Evolutionary conservation across 805 yeast species (phyloP).

Genomic region (Starmerella stigmatis): DNA sequence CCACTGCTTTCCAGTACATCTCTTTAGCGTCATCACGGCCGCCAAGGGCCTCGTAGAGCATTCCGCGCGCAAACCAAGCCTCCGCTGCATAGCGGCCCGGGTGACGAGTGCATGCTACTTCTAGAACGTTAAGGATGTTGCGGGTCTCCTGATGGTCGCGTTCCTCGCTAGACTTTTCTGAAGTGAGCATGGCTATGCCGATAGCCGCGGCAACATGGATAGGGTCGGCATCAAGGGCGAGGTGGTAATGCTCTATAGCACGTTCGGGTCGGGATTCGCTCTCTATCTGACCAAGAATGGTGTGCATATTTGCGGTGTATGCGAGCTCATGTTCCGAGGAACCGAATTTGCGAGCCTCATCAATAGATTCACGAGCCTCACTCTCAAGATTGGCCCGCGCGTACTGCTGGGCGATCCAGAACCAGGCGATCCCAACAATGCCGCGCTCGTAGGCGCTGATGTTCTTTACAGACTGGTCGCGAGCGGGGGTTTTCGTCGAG

Average conservation of each 20-base stretch:
- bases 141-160: constrained; percentile 2
- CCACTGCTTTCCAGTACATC: constrained; percentile 41
- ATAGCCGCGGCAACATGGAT: constrained; percentile 19
- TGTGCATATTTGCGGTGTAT: constrained; percentile 7
- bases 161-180: constrained; percentile 1
- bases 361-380: constrained; percentile 62
- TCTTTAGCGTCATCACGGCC: constrained; percentile 41
- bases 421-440: constrained; percentile 42
- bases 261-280: constrained; percentile 6
- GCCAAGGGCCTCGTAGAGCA: constrained; percentile 49
- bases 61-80: constrained; percentile 58
- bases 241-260: constrained; percentile 16
- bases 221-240: constrained; percentile 20
- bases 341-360: constrained; percentile 54
- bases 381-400: constrained; percentile 41
- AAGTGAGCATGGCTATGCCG: constrained; percentile 17
- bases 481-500: constrained; percentile 27
- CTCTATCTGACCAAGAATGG: constrained; percentile 12
- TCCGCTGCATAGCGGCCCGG: constrained; percentile 44
- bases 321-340: constrained; percentile 36
- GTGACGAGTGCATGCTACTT: constrained; percentile 21
- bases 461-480: constrained; percentile 28
- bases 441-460: constrained; percentile 5
- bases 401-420: constrained; percentile 60
- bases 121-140: constrained; percentile 16